Percentiles rank a stretch among this genome's conserved stretches.
Conservation (phyloP, 2,329 filamentous ascomycete genomes). For the Alternaria atra region DNA sequence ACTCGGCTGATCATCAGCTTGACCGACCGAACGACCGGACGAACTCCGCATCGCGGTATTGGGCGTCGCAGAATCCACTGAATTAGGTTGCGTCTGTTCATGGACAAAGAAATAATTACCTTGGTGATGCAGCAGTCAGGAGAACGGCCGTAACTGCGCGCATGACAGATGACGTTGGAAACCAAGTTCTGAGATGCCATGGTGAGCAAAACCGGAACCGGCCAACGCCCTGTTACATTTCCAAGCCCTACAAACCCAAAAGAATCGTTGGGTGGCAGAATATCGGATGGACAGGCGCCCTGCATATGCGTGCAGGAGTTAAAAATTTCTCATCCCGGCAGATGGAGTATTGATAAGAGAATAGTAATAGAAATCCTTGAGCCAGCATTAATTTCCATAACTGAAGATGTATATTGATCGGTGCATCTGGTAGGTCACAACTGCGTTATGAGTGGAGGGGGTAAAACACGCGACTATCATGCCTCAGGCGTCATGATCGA, state of each 20-base stretch:
- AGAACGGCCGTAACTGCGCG: not conserved
- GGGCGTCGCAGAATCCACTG: conserved; percentile 9
- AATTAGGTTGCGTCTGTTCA: conserved; percentile 4
- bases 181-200: conserved; percentile 4
- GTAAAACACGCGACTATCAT: conserved; percentile 15
- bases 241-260: conserved; percentile 1
- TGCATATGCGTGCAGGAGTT: not conserved
- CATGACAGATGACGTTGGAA: conserved; percentile 9
- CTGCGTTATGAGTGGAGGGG: conserved; percentile 14
- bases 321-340: not conserved
- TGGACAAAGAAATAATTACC: conserved; percentile 11
- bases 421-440: conserved; percentile 7
- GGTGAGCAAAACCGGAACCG: conserved; percentile 6
- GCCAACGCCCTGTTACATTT: conserved; percentile 5
- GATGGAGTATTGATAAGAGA: not conserved
- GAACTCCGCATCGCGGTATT: conserved; percentile 3
- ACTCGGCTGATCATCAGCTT: conserved; percentile 7
- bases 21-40: conserved; percentile 5
- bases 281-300: conserved; percentile 5
- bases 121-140: conserved; percentile 2
- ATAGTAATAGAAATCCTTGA: not conserved
- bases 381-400: not conserved
- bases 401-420: conserved; percentile 8
- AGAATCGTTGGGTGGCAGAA: conserved; percentile 10
- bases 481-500: conserved; percentile 47